phyloP scores from a whole-genome alignment of 2,329 filamentous ascomycete species.

The Neophaeococcomyces aloes region DNA sequence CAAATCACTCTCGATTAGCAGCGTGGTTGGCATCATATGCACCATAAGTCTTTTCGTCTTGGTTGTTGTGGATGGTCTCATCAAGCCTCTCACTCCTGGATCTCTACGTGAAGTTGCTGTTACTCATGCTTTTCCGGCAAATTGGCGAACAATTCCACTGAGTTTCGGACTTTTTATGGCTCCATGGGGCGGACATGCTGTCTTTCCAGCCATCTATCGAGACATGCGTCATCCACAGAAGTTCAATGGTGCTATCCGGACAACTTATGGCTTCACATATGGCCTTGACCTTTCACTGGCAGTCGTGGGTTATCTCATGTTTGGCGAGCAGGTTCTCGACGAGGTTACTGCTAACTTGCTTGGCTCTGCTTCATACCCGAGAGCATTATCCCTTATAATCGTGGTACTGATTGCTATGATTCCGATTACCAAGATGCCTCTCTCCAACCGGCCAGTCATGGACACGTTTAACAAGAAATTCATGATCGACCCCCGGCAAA shows the following conservation, averaged over 20 bases:
- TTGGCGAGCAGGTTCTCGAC: constrained; percentile 75
- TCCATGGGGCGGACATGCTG: constrained; percentile 59
- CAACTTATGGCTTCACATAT: constrained; percentile 82
- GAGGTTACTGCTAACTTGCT: constrained; percentile 89
- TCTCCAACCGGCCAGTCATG: constrained; percentile 75
- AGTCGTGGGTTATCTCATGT: constrained; percentile 82
- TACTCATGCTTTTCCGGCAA: constrained; percentile 72
- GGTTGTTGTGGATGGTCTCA: constrained; percentile 72
- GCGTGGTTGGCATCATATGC: constrained; percentile 81
- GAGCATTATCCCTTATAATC: constrained; percentile 62
- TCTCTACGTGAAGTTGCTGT: constrained; percentile 70
- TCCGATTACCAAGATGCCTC: constrained; percentile 85
- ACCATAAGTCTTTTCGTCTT: constrained; percentile 81
- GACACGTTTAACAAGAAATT: constrained; percentile 71
- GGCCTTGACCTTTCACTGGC: constrained; percentile 72
- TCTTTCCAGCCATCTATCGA: constrained; percentile 76
- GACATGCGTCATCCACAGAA: constrained; percentile 76
- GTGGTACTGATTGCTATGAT: constrained; percentile 85
- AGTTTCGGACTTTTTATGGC: constrained; percentile 86
- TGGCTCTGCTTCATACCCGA: constrained; percentile 54
- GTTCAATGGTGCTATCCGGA: constrained; percentile 61
- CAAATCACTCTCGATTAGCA: constrained; percentile 76
- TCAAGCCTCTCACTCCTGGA: constrained; percentile 68
- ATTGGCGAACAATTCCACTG: constrained; percentile 78
- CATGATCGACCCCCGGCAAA: constrained; percentile 53